Base-by-base conservation (phyloP, 768 basidiomycete genomes). In the Termitomyces sp. region DNA sequence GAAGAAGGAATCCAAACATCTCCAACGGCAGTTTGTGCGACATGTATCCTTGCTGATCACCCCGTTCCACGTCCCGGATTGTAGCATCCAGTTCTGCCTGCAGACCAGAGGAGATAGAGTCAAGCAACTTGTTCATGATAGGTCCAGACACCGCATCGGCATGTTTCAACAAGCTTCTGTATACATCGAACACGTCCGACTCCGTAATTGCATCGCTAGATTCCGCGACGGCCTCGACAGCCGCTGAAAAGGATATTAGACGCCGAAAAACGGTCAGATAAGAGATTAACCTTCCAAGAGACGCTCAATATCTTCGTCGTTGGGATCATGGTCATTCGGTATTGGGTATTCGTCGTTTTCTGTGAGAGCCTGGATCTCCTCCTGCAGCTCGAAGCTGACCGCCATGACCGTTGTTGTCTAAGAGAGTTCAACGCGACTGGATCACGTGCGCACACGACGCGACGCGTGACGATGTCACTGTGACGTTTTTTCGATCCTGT, bases 1-100 rank as follows among this genome's bases (percentile, higher is more conserved):
- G 82, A n/a, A 97, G 74, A 28, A 98, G 77, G 71, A 98, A 98
- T 7, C 90, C 91, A 72, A 93, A 98, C 80, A 91, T 88, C 72
- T 98, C 97, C 62, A 99, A 79, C 0, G 93, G 85, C 3, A 70
- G 65, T 71, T 89, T 91, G 73, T 94, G 94, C 0, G 78, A 68
- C 64, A 81, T 73, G 67, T 84, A 80, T 1, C 80, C 77, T 59
- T 89, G 79, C 60, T 87, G 83, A 53, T 89, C 84, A 32, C 89
- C 91, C 7, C 83, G 77, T 9, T 91, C 87, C 28, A 91, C 74
- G 64, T 94, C 91, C 56, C 81, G 82, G 35, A 81, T 68, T 4
- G 91, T 86, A 22, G 84, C 79, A 20, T 96, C 94, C 48, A 94
- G 77, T 72, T 94, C 88, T 2, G 85, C 74, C 49, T 80, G 81